Conservation (phyloP, 345 rosid species). For the Eucalyptus pauciflora region DNA sequence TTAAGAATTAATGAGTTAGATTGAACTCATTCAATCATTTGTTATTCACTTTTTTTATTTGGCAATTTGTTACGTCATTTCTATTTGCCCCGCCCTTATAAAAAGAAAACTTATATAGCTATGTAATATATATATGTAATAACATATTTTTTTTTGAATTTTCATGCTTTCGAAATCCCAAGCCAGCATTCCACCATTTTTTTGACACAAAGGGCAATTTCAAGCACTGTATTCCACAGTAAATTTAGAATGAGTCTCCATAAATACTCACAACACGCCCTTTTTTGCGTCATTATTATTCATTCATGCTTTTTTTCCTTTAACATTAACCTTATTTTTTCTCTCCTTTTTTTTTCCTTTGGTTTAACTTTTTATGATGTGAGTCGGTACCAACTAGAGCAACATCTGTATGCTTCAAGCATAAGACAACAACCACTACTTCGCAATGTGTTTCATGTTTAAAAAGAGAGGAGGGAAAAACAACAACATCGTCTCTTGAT, state of each 20-base stretch:
- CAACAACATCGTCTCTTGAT: background rate
- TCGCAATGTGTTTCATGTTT: background rate
- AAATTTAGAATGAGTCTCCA: background rate
- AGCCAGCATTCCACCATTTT: background rate
- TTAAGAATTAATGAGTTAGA: background rate
- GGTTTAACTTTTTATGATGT: background rate
- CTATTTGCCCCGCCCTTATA: background rate
- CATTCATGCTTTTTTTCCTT: background rate
- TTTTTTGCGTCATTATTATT: background rate
- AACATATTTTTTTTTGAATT: background rate
- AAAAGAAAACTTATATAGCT: too few relatives aligned
- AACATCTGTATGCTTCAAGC: background rate
- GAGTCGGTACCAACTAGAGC: background rate
- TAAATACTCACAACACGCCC: background rate
- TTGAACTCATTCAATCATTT: background rate
- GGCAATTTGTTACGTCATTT: background rate
- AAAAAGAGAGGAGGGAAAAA: background rate
- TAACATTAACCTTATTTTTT: background rate
- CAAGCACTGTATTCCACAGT: background rate
- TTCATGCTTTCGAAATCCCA: background rate
- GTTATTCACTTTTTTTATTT: background rate
- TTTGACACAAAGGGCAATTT: background rate
- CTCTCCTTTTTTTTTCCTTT: rapidly evolving
- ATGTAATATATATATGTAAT: background rate
- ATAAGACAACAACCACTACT: background rate